Base-by-base conservation (phyloP, 176 grass and related monocot genomes). In the Canna indica region DNA sequence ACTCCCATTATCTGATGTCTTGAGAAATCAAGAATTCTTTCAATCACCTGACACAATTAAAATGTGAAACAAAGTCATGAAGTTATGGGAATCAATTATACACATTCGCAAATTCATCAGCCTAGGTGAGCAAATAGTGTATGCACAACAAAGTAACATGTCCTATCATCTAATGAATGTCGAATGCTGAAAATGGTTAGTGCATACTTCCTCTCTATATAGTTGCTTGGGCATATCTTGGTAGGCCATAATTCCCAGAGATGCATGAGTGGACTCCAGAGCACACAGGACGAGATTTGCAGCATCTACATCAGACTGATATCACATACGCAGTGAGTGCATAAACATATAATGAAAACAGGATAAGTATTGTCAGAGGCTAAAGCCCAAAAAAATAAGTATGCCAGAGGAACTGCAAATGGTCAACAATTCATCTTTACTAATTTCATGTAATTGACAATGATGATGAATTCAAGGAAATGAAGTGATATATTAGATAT, bases 201-300 rank as follows among this genome's bases (percentile, higher is more conserved):
- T 29, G 10, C 76, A 71, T 82, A 94, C 95, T 82, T 99, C 95
- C 85, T 99, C 95, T 79, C 78, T 75, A 44, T 99, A 99, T 56
- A 99, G 76, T 71, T 99, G 90, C 82, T 99, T 99, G 79, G 95
- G 95, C 95, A 99, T 99, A 79, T 90, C 84, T 73, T 80, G 75
- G 73, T 94, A 66, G 73, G 80, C 85, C 87, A 99, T 87, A 81
- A 99, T 94, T 80, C 79, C 85, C 80, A 99, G 85, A 0, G 90
- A 80, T 5, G 90, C 95, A 86, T 99, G 87, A 47, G 73, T 84
- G 1, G 95, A 87, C 75, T 99, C 95, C 80, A 99, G 73, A 64
- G 95, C 87, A 85, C 88, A 94, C 57, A 90, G 88, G 76, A 99
- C 84, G 54, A 83, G 63, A 26, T 77, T 45, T 77, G 90, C 90